Evolutionary conservation across 345 rosid genomes (phyloP).

Genomic region (Eutrema yunnanense): DNA sequence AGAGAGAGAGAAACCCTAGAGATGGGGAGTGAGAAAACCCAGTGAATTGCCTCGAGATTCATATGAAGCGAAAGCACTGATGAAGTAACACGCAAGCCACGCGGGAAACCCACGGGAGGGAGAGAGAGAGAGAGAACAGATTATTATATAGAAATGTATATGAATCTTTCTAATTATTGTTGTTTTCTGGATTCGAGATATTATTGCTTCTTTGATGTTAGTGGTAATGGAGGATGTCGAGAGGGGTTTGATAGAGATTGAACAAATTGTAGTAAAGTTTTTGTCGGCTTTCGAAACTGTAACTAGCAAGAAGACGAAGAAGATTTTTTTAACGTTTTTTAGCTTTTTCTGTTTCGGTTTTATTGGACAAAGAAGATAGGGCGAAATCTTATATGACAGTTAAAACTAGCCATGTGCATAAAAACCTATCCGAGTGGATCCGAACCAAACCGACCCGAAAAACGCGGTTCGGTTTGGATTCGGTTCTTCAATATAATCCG

Average conservation of each 20-base stretch:
- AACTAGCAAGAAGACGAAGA: slow-evolving; percentile 6
- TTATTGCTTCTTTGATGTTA: slow-evolving; percentile 3
- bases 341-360: neutral
- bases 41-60: slow-evolving; percentile 13
- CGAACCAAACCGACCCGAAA: no score
- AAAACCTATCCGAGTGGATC: no score
- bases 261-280: neutral
- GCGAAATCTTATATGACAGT: no score
- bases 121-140: neutral
- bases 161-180: neutral
- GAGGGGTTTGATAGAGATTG: slow-evolving; percentile 7
- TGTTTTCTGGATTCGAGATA: slow-evolving; percentile 13
- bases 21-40: slow-evolving; percentile 2
- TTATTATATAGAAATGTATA: neutral
- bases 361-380: neutral
- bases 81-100: slow-evolving; percentile 33
- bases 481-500: no score
- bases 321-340: neutral
- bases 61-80: slow-evolving; percentile 16
- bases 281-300: slow-evolving; percentile 7
- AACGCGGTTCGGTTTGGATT: no score
- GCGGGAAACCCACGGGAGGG: slow-evolving; percentile 7
- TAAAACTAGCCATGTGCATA: no score
- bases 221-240: slow-evolving; percentile 3
- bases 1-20: slow-evolving; percentile 9